Evolutionary conservation across 1,284 basidiomycete species (phyloP), one percentile per base, ranked within the genome.

Genomic region (Coniferiporia weirii): DNA sequence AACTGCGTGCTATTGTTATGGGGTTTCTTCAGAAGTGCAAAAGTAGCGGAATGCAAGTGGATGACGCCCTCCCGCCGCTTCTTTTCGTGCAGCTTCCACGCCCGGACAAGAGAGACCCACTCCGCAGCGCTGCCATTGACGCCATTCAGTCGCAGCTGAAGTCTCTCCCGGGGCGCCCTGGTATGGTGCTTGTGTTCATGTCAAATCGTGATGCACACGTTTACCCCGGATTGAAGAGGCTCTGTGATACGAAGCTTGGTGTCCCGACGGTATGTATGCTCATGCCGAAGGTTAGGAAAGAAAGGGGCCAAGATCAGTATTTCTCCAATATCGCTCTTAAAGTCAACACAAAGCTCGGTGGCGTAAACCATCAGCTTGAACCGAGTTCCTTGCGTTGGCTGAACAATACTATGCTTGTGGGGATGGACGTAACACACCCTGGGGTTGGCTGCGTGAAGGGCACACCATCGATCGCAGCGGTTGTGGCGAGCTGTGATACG

Each of bases 391-490:
- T 85, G 78, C 63, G 62, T 22, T 91, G 89, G 89, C 69, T 91
- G 45, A 81, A 79, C 66, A 78, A 78, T 60, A 90, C 89, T 15
- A 92, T 93, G 84, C 72, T 92, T 67, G 83, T 93, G 9, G 91
- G 90, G 0, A 85, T 87, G 46, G 87, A 92, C 65, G 89, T 93
- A 1, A 89, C 87, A 0, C 89, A 92, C 68, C 84, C 87, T 1
- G 76, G 83, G 0, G 79, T 78, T 0, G 75, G 71, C 7, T 83
- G 82, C 68, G 68, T 71, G 53, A 74, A 74, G 10, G 87, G 85
- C 12, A 82, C 84, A 1, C 90, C 90, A 0, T 91, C 88, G 0
- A 84, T 92, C 40, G 86, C 85, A 1, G 89, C 87, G 0, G 84
- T 92, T 4, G 89, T 91, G 0, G 89, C 84, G 0, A 91, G 82